phyloP scores from a whole-genome alignment of 2,329 filamentous ascomycete genomes.

The Scorias spongiosa region DNA sequence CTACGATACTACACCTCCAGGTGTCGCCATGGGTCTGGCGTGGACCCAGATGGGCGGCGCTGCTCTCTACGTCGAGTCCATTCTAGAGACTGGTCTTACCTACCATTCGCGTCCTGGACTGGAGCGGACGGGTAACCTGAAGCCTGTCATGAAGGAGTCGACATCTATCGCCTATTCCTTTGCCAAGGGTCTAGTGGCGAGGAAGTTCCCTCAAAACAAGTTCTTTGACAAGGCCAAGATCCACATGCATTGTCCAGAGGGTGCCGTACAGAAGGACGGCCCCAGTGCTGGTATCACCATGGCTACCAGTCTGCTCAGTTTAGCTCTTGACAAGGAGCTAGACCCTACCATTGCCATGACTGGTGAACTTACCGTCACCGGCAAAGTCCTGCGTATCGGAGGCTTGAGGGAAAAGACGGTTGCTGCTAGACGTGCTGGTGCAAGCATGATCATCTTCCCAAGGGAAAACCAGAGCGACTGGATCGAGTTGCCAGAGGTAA shows the following conservation, averaged over 20 bases:
- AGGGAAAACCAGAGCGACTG: constrained; percentile 93
- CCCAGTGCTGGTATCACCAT: constrained; percentile 79
- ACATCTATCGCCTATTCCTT: constrained; percentile 92
- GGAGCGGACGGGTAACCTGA: constrained; percentile 87
- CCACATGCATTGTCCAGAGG: constrained; percentile 92
- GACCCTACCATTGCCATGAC: constrained; percentile 93
- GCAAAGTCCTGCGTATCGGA: constrained; percentile 89
- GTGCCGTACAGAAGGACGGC: constrained; percentile 85
- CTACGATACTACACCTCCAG: constrained; percentile 83
- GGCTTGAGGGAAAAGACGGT: constrained; percentile 95
- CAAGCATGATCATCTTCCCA: constrained; percentile 87
- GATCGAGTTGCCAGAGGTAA: constrained; percentile 89
- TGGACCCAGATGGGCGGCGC: constrained; percentile 97
- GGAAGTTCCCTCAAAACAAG: constrained; percentile 71
- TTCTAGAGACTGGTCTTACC: constrained; percentile 69
- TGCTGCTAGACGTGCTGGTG: constrained; percentile 79
- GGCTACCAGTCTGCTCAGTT: constrained; percentile 79
- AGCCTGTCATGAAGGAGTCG: constrained; percentile 96
- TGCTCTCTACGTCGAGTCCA: constrained; percentile 93
- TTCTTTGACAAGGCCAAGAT: constrained; percentile 95
- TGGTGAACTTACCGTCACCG: constrained; percentile 88
- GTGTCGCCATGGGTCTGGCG: constrained; percentile 92
- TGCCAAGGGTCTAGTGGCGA: constrained; percentile 75
- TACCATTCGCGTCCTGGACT: constrained; percentile 61
- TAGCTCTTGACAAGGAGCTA: constrained; percentile 65